These are phyloP conservation scores for Naganishia vaughanmartiniae DNA, from an alignment of 768 basidiomycete genomes.

Conservation along the genomic window DNA sequence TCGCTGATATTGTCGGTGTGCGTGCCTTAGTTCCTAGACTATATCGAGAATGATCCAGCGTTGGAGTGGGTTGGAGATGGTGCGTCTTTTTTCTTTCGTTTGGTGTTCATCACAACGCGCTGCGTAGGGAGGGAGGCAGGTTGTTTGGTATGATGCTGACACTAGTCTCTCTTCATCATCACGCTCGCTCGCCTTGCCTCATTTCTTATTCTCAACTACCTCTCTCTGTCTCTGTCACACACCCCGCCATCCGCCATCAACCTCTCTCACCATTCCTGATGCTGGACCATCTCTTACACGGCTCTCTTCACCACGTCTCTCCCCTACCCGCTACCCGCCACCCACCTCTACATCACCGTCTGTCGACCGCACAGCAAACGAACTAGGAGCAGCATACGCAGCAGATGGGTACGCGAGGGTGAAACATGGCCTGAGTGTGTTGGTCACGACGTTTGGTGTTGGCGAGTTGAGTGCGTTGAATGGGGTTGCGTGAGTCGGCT, in stretches of 20 bases:
- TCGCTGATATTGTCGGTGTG: too few relatives aligned
- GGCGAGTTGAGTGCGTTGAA: constrained; percentile 86
- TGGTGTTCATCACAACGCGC: too few relatives aligned
- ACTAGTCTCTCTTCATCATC: too few relatives aligned
- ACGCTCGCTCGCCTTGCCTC: too few relatives aligned
- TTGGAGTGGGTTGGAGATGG: constrained; percentile 82
- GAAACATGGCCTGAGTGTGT: constrained; percentile 60
- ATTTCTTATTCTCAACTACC: too few relatives aligned
- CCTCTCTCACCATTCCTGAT: neutral
- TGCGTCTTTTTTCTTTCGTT: constrained; percentile 22
- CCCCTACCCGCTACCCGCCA: neutral
- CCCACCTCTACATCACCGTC: neutral
- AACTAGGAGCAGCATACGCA: constrained; percentile 83
- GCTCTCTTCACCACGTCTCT: too few relatives aligned
- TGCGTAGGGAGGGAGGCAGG: too few relatives aligned
- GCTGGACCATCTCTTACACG: too few relatives aligned
- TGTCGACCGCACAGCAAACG: constrained; percentile 59
- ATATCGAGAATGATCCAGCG: constrained; percentile 69
- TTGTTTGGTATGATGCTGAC: too few relatives aligned
- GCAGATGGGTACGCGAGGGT: constrained; percentile 90
- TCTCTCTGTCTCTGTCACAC: too few relatives aligned
- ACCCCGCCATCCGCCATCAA: too few relatives aligned
- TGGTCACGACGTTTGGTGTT: constrained; percentile 75
- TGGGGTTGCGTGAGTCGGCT: constrained; percentile 59
- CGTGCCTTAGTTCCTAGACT: constrained; percentile 63